Conservation (phyloP, 2,329 filamentous ascomycete species). For the Geosmithia putterillii region DNA sequence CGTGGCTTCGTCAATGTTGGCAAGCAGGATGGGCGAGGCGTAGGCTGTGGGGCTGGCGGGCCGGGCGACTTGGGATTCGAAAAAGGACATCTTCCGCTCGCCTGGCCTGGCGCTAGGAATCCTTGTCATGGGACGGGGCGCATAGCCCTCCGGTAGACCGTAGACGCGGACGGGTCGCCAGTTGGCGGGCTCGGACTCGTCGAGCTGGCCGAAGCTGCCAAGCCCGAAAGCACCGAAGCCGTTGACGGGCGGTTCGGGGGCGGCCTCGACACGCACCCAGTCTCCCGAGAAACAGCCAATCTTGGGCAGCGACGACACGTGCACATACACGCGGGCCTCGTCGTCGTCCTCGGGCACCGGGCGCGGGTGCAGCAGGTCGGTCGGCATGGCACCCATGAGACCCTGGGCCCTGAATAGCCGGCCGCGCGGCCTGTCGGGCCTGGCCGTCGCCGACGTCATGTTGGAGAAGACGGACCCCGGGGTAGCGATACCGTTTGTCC, state of each 20-base stretch:
- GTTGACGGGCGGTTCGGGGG: slow-evolving; percentile 59
- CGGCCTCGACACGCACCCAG: slow-evolving; percentile 78
- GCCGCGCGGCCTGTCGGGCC: slow-evolving; percentile 58
- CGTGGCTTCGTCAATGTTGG: slow-evolving; percentile 69
- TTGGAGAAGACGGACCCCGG: slow-evolving; percentile 84
- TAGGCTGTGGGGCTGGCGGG: slow-evolving; percentile 52
- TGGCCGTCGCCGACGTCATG: slow-evolving; percentile 73
- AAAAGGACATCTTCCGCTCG: slow-evolving; percentile 46
- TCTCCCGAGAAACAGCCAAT: slow-evolving; percentile 96
- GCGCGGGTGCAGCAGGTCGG: slow-evolving; percentile 74
- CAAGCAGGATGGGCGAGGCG: slow-evolving; percentile 73
- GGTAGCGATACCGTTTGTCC: slow-evolving; percentile 61
- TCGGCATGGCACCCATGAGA: slow-evolving; percentile 57
- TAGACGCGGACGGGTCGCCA: slow-evolving; percentile 86
- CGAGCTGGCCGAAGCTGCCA: slow-evolving; percentile 41
- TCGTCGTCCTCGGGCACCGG: slow-evolving; percentile 71
- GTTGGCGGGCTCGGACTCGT: slow-evolving; percentile 29
- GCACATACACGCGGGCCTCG: slow-evolving; percentile 80
- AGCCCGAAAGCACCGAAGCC: slow-evolving; percentile 56
- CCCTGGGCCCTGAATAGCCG: slow-evolving; percentile 79
- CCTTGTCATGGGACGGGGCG: slow-evolving; percentile 45
- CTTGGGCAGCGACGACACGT: slow-evolving; percentile 72
- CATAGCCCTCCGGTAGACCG: slow-evolving; percentile 68
- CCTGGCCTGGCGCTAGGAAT: slow-evolving; percentile 43
- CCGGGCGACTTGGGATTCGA: slow-evolving; percentile 55